Percentiles rank a stretch among this genome's conserved stretches.
Conservation (phyloP, 1,139 yeast species). For the Candida labiduridarum region DNA sequence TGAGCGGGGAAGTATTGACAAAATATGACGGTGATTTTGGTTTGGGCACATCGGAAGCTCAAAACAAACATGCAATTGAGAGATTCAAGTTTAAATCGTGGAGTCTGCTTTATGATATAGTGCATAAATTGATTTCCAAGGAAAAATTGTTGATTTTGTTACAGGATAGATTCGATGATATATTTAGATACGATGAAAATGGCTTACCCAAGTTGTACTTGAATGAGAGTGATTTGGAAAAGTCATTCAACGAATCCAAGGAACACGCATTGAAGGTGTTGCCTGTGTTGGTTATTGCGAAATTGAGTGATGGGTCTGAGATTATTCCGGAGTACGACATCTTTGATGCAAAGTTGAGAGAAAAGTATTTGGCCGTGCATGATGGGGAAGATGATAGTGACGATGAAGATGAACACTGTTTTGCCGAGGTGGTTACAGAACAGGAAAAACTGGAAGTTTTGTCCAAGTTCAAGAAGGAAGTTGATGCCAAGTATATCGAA, state of each 20-base stretch:
- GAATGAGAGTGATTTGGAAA: constrained; percentile 71
- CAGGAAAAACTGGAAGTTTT: constrained; percentile 59
- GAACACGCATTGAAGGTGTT: constrained; percentile 56
- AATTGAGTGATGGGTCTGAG: constrained; percentile 52
- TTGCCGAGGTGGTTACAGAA: constrained; percentile 61
- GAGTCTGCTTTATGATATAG: constrained; percentile 59
- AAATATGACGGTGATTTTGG: constrained; percentile 50
- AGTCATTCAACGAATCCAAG: constrained; percentile 61
- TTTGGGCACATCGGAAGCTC: constrained; percentile 54
- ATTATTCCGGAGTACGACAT: constrained; percentile 60
- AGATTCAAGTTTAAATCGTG: constrained; percentile 62
- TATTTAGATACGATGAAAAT: constrained; percentile 78
- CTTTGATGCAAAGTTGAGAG: constrained; percentile 26
- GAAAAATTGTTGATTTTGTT: constrained; percentile 59
- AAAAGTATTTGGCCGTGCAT: constrained; percentile 27
- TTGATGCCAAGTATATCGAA: constrained; percentile 82
- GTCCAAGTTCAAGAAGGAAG: constrained; percentile 69
- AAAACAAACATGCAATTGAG: constrained; percentile 42
- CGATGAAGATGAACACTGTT: constrained; percentile 35
- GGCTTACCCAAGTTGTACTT: constrained; percentile 87
- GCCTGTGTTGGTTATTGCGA: constrained; percentile 63
- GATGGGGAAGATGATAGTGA: constrained; percentile 45
- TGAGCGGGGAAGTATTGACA: constrained; percentile 28
- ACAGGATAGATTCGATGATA: constrained; percentile 76
- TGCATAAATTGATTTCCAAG: constrained; percentile 61